These are phyloP conservation scores for Allantophomopsis cytisporea DNA, from an alignment of 2,329 filamentous ascomycete species.

Conservation along the genomic window DNA sequence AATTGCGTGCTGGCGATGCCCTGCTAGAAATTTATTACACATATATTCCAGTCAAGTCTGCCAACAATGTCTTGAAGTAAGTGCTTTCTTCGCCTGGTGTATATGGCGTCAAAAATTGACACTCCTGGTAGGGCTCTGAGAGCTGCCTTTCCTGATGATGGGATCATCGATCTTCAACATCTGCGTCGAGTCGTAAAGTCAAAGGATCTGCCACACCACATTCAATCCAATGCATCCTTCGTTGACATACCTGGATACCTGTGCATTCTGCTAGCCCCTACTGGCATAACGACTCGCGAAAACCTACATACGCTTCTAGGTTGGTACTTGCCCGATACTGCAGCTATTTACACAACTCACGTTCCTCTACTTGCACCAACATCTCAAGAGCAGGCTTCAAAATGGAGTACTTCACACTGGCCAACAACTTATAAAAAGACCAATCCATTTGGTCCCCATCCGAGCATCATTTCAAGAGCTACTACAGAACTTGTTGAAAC, in stretches of 20 bases:
- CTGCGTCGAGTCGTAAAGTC: constrained; percentile 66
- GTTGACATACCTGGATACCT: constrained; percentile 19
- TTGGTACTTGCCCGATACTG: constrained; percentile 30
- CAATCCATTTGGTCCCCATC: constrained; percentile 76
- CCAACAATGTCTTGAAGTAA: constrained; percentile 61
- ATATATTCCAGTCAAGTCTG: constrained; percentile 56
- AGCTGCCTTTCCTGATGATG: constrained; percentile 41
- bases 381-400: constrained; percentile 58
- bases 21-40: constrained; percentile 56
- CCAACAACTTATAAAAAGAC: constrained; percentile 77
- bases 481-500: constrained; percentile 54
- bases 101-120: constrained; percentile 12
- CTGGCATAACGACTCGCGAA: constrained; percentile 9
- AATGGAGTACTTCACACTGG: constrained; percentile 70
- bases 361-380: constrained; percentile 65
- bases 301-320: no score
- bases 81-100: constrained; percentile 15
- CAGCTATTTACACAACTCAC: constrained; percentile 45
- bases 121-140: constrained; percentile 34
- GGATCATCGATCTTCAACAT: constrained; percentile 53
- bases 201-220: constrained; percentile 50
- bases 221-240: constrained; percentile 27
- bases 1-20: constrained; percentile 43
- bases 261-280: constrained; percentile 36
- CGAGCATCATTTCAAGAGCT: constrained; percentile 56